Evolutionary conservation across 306 rosid species (phyloP), one percentile per base, ranked within the genome.

Genomic region (Canavalia ensiformis): DNA sequence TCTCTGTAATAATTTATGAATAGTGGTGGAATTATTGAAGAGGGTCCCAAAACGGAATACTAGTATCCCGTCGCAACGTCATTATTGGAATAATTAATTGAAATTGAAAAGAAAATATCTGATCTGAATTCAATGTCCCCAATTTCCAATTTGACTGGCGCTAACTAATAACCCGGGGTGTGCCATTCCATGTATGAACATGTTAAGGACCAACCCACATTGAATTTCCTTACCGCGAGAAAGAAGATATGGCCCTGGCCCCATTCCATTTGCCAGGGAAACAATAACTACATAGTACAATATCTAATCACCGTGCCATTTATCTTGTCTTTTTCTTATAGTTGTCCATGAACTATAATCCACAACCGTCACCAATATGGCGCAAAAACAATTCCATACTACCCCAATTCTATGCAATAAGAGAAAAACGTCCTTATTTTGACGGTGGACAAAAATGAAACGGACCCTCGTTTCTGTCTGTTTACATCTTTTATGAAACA

Each of bases 381-480:
- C 58, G 28, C 62, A 39, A 67, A 84, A 73, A 56, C 54, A 51
- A 76, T 34, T 63, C 10, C 8, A 3, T 67, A 41, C 52, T 47
- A 72, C 67, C 8, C 28, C 3, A 2, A 50, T 52, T 54, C 72
- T 86, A 65, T 59, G 72, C 44, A 11, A 64, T 18, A 18, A 18
- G 25, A 18, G 18, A 35, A 56, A 49, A 4, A 2, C 29, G 64
- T 80, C 75, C 41, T 49, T 42, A 12, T 76, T 70, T 73, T 83
- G 89, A 83, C 72, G 86, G 86, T 85, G 91, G 91, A 86, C 86
- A 74, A 85, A 78, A 25, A 25, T 28, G 72, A 77, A 31, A n/a
- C 10, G 34, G 84, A 80, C 82, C 84, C 80, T 3, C 57, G 10
- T 45, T 7, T 82, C 35, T 78, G 65, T 58, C 70, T 3, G 50